Conservation (phyloP, 139 green algal genomes). For the Micromonas pusilla region DNA sequence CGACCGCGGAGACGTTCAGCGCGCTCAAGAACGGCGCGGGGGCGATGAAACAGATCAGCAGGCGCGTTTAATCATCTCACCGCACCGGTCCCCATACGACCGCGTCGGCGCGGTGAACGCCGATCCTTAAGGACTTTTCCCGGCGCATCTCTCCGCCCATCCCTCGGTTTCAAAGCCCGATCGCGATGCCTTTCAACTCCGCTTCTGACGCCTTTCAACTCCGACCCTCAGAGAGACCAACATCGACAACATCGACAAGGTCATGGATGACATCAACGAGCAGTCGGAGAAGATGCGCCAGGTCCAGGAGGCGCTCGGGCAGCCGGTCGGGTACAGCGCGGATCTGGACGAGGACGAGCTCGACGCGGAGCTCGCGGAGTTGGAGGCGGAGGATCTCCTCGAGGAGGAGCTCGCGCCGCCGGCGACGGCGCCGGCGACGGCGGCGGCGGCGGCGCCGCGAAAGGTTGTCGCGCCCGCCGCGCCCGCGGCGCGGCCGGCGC, state of each 20-base stretch:
- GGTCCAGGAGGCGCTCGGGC: conserved; percentile 79
- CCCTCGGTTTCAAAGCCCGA: no score
- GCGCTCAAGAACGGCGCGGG: conserved; percentile 29
- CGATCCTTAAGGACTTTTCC: no score
- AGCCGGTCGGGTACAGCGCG: conserved; percentile 58
- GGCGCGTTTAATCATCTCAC: no score
- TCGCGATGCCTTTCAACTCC: no score
- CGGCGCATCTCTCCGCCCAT: no score
- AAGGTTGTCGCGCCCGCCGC: conserved; percentile 10
- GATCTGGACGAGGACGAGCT: conserved; percentile 82
- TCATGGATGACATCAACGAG: conserved; percentile 91
- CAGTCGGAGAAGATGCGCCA: conserved; percentile 79
- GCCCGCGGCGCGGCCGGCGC: conserved; percentile 33
- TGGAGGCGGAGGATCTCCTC: conserved; percentile 46
- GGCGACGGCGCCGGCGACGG: conserved; percentile 31
- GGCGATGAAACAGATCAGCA: conserved; percentile 38
- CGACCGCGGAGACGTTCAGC: conserved; percentile 75
- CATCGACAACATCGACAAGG: conserved; percentile 87
- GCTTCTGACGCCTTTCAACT: no score
- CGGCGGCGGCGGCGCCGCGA: not conserved
- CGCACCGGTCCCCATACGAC: no score
- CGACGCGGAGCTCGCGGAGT: conserved; percentile 43
- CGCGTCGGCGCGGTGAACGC: no score
- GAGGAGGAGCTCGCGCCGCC: conserved; percentile 5
- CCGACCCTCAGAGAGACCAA: conserved; percentile 74